Evolutionary conservation across 1,284 basidiomycete genomes (phyloP), one percentile per base, ranked within the genome.

Genomic region (Marasmius fiardii): DNA sequence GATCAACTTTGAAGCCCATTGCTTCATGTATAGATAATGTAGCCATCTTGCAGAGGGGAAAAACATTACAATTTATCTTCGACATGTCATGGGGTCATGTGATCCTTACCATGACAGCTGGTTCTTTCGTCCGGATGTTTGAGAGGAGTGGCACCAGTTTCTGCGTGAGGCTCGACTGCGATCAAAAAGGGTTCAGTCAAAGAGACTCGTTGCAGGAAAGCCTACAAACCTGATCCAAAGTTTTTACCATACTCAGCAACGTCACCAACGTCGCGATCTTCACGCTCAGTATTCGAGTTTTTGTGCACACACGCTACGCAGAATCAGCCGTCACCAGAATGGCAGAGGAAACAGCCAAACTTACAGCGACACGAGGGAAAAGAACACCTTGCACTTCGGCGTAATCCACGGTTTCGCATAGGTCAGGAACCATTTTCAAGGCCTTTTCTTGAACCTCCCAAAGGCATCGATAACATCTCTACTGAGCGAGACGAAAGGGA

Each of bases 71-170:
- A 48, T 8, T 31, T 10, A 31, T 31, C 28, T 10, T 31, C 45
- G 57, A 47, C 37, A 43, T 23, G 34, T 49, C 49, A 11, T 12
- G 37, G 56, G 52, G 34, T 49, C 49, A 11, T 12, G 37, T 56
- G 52, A 53, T 35, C 28, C 45, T 57, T 62, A 91, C 90, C 81
- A 92, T 96, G 4, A 97, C 93, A 26, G 88, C 86, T 7, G 93
- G 93, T 68, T 97, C 94, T 73, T 85, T 97, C 1, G 96, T 99
- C 54, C 96, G 89, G 65, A 99, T 98, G 68, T 94, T 95, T 0
- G 94, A 89, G 21, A 99, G 75, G 14, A 98, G 72, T 0, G 96
- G 96, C 2, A 98, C 95, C 14, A 99, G 79, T 69, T 97, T 98
- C 64, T 97, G 94, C 0, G 95, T 98, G 53, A 99, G 69, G 60